These are phyloP conservation scores for Dryas octopetala DNA, from an alignment of 306 rosid species.

Conservation along the genomic window DNA sequence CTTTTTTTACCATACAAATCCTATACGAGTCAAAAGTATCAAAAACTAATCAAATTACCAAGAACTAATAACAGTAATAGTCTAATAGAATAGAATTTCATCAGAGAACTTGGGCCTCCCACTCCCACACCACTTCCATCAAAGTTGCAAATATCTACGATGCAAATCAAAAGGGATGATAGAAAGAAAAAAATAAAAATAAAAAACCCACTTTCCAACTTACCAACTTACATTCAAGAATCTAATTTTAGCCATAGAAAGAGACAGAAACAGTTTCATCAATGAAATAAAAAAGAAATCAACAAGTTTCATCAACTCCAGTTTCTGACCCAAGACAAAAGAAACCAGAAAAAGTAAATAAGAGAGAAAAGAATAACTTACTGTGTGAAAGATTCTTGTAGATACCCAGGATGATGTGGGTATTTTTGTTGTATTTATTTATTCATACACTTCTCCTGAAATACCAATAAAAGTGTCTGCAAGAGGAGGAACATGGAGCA, in stretches of 20 bases:
- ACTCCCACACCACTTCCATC: neutral
- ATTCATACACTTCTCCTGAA: neutral
- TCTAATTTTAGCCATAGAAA: slow-evolving; percentile 23
- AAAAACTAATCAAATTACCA: slow-evolving; percentile 11
- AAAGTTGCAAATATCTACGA: slow-evolving; percentile 18
- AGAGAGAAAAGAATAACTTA: slow-evolving; percentile 26
- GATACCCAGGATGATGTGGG: slow-evolving; percentile 49
- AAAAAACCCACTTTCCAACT: slow-evolving; percentile 14
- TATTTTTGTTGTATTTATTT: neutral
- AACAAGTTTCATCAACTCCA: slow-evolving; percentile 1
- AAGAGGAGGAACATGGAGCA: slow-evolving; percentile 28
- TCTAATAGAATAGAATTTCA: slow-evolving; percentile 21
- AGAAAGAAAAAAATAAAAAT: neutral
- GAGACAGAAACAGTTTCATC: slow-evolving; percentile 5
- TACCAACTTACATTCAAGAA: slow-evolving; percentile 8
- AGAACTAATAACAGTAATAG: neutral
- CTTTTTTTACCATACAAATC: slow-evolving; percentile 18
- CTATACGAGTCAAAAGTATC: slow-evolving; percentile 22
- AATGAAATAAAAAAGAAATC: neutral
- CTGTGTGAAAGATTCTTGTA: slow-evolving; percentile 51
- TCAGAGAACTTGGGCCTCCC: slow-evolving; percentile 2
- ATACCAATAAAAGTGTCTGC: slow-evolving; percentile 19
- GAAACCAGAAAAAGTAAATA: slow-evolving; percentile 4
- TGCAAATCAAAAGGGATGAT: slow-evolving; percentile 12
- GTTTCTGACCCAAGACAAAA: slow-evolving; percentile 21